These are phyloP conservation scores for Termitomyces sp. DNA, from an alignment of 768 basidiomycete genomes.

Conservation along the genomic window DNA sequence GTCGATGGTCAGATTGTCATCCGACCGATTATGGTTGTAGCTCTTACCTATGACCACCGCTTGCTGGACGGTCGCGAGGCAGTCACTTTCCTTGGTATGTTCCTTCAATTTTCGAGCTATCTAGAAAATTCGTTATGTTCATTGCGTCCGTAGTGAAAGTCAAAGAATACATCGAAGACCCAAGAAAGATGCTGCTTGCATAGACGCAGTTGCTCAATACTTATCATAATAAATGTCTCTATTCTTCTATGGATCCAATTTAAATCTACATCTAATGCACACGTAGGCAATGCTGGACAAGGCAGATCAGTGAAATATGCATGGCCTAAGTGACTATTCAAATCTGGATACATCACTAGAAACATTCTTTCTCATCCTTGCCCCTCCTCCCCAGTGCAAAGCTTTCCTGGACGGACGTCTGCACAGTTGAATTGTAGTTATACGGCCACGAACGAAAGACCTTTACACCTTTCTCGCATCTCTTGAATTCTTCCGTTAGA, in stretches of 20 bases:
- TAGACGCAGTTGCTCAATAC: slow-evolving; percentile 9
- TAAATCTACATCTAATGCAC: slow-evolving; percentile 1
- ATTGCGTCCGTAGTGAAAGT: slow-evolving; percentile 60
- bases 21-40: slow-evolving; percentile 94
- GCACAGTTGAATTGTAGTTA: slow-evolving; percentile 72
- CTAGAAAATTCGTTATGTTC: not conserved
- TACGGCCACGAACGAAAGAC: slow-evolving; percentile 40
- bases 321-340: not conserved
- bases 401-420: slow-evolving; percentile 72
- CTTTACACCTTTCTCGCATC: slow-evolving; percentile 52
- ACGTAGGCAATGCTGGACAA: too few species aligned
- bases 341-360: not conserved
- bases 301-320: not conserved
- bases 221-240: slow-evolving; percentile 5
- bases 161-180: slow-evolving; percentile 93
- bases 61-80: slow-evolving; percentile 95
- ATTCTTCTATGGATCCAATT: not conserved
- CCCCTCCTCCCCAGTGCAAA: too few species aligned
- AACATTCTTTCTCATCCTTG: slow-evolving; percentile 1
- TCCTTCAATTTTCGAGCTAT: not conserved
- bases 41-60: slow-evolving; percentile 93
- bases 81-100: slow-evolving; percentile 93
- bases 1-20: slow-evolving; percentile 95
- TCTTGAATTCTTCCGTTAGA: slow-evolving; percentile 27
- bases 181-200: slow-evolving; percentile 82